phyloP scores from a whole-genome alignment of 2,329 filamentous ascomycete species.

The Alternaria brassicicola region DNA sequence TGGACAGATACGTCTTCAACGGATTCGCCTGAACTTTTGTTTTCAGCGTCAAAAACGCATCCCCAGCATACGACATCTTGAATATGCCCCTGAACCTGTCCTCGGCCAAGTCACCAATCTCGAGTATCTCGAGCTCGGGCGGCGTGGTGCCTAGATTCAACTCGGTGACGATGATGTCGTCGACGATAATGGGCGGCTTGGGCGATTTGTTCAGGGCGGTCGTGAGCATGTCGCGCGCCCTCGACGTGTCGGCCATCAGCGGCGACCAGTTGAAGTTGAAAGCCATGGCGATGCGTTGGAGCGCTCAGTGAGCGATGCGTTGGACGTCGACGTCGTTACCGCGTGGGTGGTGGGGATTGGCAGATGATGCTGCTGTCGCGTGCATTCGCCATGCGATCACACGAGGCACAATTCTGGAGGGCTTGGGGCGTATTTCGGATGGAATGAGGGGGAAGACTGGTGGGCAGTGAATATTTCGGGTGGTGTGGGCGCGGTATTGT shows the following conservation, averaged over 20 bases:
- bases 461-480: neutral
- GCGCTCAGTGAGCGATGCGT: constrained; percentile 4
- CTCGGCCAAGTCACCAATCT: constrained; percentile 96
- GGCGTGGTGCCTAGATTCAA: constrained; percentile 94
- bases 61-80: constrained; percentile 97
- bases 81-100: constrained; percentile 98
- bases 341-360: constrained; percentile 17
- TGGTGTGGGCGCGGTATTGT: constrained; percentile 4
- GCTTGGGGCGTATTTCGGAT: constrained; percentile 16
- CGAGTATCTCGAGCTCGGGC: constrained; percentile 92
- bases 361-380: constrained; percentile 43
- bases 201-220: constrained; percentile 96
- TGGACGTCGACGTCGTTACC: constrained; percentile 28
- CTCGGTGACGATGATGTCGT: constrained; percentile 98
- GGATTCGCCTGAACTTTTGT: constrained; percentile 98
- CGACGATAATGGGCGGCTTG: constrained; percentile 98
- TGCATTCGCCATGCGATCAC: constrained; percentile 49
- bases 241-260: constrained; percentile 89
- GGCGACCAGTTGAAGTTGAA: constrained; percentile 99
- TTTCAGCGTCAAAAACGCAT: constrained; percentile 93
- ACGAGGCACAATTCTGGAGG: constrained; percentile 12
- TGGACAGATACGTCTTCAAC: constrained; percentile 91
- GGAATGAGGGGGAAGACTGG: constrained; percentile 5
- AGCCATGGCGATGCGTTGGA: constrained; percentile 69
- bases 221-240: constrained; percentile 92